Evolutionary conservation across 352 stramenopile species (phyloP), one percentile per base, ranked within the genome.

Genomic region (Thraustotheca clavata): DNA sequence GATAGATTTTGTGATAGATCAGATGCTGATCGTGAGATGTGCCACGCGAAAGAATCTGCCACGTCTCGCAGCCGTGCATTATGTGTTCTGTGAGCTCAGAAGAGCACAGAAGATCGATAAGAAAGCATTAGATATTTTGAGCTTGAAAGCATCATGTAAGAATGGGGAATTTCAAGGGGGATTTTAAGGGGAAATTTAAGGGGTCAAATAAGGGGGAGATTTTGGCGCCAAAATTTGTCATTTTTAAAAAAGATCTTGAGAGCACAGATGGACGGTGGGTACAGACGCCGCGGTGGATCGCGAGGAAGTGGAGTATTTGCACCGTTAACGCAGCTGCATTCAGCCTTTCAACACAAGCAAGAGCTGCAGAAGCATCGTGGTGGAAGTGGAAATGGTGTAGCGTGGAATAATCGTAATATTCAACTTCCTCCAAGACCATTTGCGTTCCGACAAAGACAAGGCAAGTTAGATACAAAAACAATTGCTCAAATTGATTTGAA

Each of bases 381-480:
- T n/a, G n/a, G n/a, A n/a, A n/a, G n/a, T 47, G 39, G 39, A 9
- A 24, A 52, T 52, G 43, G 43, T 18, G 1, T 52, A 52, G 12
- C 9, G 43, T 31, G 34, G 43, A 24, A 14, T 18, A 24, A 31
- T 31, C 43, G 43, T 20, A 31, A 40, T 22, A 65, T 54, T n/a
- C 38, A 65, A 8, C 68, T 91, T 12, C 81, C 80, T 27, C 73
- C 80, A 9, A 79, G 78, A n/a, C 76, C 77, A 43, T 93, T 93
- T 35, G 67, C 77, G 20, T 93, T 93, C 41, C 78, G 80, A 26
- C 81, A 90, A 54, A 73, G 83, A 22, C 76, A 76, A 40, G 81
- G 82, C 0, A 91, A 89, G 68, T 61, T 93, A 34, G 83, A 93
- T 49, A 89, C 75, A 2, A 76, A 80, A 12, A 75, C 79, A 14